Evolutionary conservation across 2,329 filamentous ascomycete genomes (phyloP).

Genomic region (Epichloe aotearoae): DNA sequence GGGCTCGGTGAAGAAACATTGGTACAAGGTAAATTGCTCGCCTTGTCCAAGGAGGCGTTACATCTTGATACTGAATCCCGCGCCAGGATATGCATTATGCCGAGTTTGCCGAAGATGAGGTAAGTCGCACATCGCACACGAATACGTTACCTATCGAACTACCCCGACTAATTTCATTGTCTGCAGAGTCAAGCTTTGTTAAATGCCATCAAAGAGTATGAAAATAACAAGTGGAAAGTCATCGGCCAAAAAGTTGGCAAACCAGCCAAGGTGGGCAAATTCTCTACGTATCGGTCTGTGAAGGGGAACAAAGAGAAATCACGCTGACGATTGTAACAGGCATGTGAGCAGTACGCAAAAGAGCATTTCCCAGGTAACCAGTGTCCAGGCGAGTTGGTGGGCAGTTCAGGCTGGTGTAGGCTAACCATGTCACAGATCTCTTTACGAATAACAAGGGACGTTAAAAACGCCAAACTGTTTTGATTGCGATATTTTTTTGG

Average conservation of each 20-base stretch:
- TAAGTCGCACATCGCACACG: constrained; percentile 24
- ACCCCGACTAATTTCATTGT: constrained; percentile 6
- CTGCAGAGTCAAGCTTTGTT: constrained; percentile 62
- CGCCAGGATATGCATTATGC: constrained; percentile 94
- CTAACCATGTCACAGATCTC: constrained; percentile 24
- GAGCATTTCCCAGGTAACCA: constrained; percentile 63
- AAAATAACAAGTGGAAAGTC: constrained; percentile 96
- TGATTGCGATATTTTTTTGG: not conserved
- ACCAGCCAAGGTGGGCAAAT: constrained; percentile 58
- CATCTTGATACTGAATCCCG: not conserved
- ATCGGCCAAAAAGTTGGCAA: constrained; percentile 96
- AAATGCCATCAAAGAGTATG: constrained; percentile 95
- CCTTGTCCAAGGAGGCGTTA: not conserved
- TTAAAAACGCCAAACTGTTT: constrained; percentile 11
- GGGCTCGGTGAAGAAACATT: constrained; percentile 98
- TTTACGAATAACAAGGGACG: constrained; percentile 25
- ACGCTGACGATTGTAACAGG: constrained; percentile 15
- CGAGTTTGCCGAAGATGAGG: constrained; percentile 95
- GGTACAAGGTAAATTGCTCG: constrained; percentile 73
- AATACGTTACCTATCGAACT: not conserved
- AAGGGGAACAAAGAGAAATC: not conserved
- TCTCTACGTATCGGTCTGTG: not conserved
- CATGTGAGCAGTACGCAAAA: constrained; percentile 74
- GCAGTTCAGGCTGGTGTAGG: not conserved
- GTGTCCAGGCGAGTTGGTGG: not conserved